Conservation (phyloP, 139 green algal species). For the Closterium sp. region DNA sequence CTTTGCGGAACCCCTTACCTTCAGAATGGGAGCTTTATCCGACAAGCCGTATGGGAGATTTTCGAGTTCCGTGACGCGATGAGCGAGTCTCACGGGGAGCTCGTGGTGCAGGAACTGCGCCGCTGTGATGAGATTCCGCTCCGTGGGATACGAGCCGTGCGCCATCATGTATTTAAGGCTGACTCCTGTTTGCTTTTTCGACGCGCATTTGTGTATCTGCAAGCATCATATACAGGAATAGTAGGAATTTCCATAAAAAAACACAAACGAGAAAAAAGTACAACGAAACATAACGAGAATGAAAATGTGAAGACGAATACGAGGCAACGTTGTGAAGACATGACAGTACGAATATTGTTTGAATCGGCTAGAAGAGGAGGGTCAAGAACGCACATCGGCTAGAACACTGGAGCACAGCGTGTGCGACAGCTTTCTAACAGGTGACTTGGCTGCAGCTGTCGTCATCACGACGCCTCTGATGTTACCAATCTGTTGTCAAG, state of each 20-base stretch:
- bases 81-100: conserved; percentile 88
- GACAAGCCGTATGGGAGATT: conserved; percentile 93
- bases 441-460: neutral
- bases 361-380: neutral
- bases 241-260: neutral
- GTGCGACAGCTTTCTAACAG: conserved; percentile 6
- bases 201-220: conserved; percentile 55
- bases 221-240: neutral
- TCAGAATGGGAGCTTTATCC: conserved; percentile 80
- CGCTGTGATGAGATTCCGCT: conserved; percentile 85
- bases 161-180: conserved; percentile 94
- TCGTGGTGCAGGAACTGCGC: conserved; percentile 97
- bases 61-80: conserved; percentile 92
- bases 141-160: conserved; percentile 85
- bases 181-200: conserved; percentile 94
- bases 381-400: neutral
- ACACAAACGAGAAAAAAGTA: neutral
- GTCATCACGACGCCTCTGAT: neutral
- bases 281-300: neutral
- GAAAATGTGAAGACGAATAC: neutral
- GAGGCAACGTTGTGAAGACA: too few species aligned
- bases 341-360: too few species aligned
- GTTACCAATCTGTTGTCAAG: neutral
- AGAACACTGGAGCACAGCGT: conserved; percentile 11
- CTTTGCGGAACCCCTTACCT: conserved; percentile 59